Evolutionary conservation across 345 rosid species (phyloP).

Genomic region (Euphorbia lathyris): DNA sequence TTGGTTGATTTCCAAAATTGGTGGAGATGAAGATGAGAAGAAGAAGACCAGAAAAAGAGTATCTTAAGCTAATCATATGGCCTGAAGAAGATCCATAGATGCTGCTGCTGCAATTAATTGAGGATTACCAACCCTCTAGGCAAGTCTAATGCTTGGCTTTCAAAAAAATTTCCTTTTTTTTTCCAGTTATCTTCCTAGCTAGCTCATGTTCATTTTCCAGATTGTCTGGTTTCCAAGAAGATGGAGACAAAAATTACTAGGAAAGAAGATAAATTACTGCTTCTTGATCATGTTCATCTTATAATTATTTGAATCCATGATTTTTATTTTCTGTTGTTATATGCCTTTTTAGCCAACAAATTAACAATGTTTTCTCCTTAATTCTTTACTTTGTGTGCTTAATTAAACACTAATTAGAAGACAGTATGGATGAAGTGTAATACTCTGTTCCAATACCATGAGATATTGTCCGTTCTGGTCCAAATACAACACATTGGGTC

Average conservation of each 20-base stretch:
- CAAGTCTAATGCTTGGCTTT: slow-evolving; percentile 71
- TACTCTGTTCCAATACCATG: too few species aligned
- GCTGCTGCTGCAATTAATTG: slow-evolving; percentile 1
- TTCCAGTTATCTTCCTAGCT: slow-evolving; percentile 10
- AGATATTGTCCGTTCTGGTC: too few species aligned
- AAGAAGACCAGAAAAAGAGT: not conserved
- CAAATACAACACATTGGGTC: too few species aligned
- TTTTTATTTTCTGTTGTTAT: not conserved
- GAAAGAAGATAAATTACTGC: slow-evolving; percentile 17
- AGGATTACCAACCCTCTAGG: slow-evolving; percentile 45
- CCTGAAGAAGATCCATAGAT: not conserved
- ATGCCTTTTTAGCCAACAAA: slow-evolving; percentile 15
- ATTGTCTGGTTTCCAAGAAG: slow-evolving; percentile 39
- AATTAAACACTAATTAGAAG: too few species aligned
- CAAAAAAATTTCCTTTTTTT: too few species aligned
- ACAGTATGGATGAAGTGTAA: too few species aligned
- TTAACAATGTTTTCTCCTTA: slow-evolving; percentile 7
- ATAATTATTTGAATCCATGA: slow-evolving; percentile 2
- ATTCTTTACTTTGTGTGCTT: not conserved
- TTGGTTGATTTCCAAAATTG: too few species aligned
- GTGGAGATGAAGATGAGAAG: not conserved
- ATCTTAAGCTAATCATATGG: slow-evolving; percentile 11
- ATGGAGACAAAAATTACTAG: slow-evolving; percentile 17
- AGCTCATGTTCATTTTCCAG: not conserved
- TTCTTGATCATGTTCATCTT: too few species aligned